Conservation (phyloP, 768 basidiomycete species). For the Cantharellus cinnabarinus region DNA sequence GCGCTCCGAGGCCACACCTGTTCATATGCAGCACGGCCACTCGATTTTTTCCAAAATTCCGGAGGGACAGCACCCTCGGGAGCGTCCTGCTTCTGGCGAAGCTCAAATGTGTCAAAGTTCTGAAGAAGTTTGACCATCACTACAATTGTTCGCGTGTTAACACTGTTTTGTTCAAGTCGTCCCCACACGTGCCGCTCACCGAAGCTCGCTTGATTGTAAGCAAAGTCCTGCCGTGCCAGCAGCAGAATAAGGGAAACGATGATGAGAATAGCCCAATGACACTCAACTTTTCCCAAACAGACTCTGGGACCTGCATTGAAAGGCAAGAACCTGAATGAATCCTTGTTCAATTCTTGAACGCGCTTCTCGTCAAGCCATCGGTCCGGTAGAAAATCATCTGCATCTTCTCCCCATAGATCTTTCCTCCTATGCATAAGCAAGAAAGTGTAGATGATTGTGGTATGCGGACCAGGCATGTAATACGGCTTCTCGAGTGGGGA, state of each 20-base stretch:
- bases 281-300: slow-evolving; percentile 6
- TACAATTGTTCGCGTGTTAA: not conserved
- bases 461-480: slow-evolving; percentile 5
- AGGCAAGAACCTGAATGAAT: not conserved
- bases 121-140: slow-evolving; percentile 5
- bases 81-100: slow-evolving; percentile 6
- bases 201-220: slow-evolving; percentile 9
- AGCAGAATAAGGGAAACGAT: not conserved
- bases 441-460: not conserved
- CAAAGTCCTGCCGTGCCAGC: slow-evolving; percentile 3
- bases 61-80: slow-evolving; percentile 3
- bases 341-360: not conserved
- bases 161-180: not conserved
- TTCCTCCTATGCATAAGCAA: slow-evolving; percentile 13
- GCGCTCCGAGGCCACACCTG: slow-evolving; percentile 5
- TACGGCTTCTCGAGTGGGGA: not conserved
- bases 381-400: slow-evolving; percentile 15
- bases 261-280: not conserved
- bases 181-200: not conserved
- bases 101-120: slow-evolving; percentile 2
- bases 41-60: slow-evolving; percentile 3
- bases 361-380: slow-evolving; percentile 14
- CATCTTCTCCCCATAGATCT: slow-evolving; percentile 17
- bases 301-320: slow-evolving; percentile 2
- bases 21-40: slow-evolving; percentile 1